phyloP scores from a whole-genome alignment of 768 basidiomycete genomes.

The Russula dissimulans region DNA sequence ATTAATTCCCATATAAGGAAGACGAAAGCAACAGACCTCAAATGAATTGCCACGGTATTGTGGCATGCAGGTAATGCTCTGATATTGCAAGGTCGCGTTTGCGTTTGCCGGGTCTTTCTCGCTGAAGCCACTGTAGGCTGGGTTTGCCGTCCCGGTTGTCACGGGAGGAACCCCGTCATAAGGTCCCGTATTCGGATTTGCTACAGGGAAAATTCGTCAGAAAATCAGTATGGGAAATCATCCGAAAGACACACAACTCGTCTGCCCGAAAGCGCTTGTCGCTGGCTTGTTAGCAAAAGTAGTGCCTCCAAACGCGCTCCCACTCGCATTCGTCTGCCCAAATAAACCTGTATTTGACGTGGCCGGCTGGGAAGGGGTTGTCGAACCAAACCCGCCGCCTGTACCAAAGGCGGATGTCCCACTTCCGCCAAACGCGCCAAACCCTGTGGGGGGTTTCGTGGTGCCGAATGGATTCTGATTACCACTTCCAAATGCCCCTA shows the following conservation, averaged over 20 bases:
- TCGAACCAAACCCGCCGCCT: slow-evolving; percentile 34
- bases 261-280: slow-evolving; percentile 36
- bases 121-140: slow-evolving; percentile 44
- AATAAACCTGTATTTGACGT: slow-evolving; percentile 49
- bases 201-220: slow-evolving; percentile 19
- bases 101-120: slow-evolving; percentile 58
- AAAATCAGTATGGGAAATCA: not conserved
- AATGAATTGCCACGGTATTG: slow-evolving; percentile 69
- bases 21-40: slow-evolving; percentile 21
- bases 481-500: slow-evolving; percentile 34
- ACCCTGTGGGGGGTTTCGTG: slow-evolving; percentile 62
- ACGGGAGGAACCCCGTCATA: slow-evolving; percentile 41
- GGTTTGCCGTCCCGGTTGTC: slow-evolving; percentile 60
- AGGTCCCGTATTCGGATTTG: slow-evolving; percentile 24
- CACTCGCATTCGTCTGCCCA: slow-evolving; percentile 42
- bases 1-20: not conserved
- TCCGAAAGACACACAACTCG: slow-evolving; percentile 25
- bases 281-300: slow-evolving; percentile 37
- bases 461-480: slow-evolving; percentile 44
- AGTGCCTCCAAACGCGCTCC: slow-evolving; percentile 23
- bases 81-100: slow-evolving; percentile 54
- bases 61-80: slow-evolving; percentile 74
- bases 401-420: slow-evolving; percentile 44
- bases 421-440: slow-evolving; percentile 66
- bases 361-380: slow-evolving; percentile 22